A percentile compares a stretch with the other conserved stretches of the same genome.
These are phyloP conservation scores for Parastagonospora nodorum DNA, from an alignment of 2,329 filamentous ascomycete species.

Conservation along the genomic window DNA sequence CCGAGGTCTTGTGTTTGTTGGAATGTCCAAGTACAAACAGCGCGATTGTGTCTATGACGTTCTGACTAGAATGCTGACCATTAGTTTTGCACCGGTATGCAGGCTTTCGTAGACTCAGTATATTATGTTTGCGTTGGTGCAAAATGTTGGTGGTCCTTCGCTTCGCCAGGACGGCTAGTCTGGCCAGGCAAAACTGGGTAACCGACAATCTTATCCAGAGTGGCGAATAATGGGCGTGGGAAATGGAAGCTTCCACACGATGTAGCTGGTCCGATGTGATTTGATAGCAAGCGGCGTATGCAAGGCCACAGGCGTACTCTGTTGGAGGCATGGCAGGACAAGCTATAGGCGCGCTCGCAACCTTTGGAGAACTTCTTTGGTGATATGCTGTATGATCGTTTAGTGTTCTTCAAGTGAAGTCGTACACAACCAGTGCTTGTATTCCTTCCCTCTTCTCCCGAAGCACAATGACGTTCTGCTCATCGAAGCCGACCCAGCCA, in stretches of 20 bases:
- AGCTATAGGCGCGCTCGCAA: not conserved
- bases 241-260: not conserved
- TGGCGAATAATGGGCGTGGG: not conserved
- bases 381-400: not conserved
- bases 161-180: too few species aligned
- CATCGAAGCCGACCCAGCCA: conserved; percentile 84
- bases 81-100: not conserved
- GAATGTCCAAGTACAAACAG: not conserved
- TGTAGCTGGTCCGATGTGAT: too few species aligned
- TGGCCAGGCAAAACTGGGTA: too few species aligned
- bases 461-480: conserved; percentile 87
- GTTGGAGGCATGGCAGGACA: too few species aligned
- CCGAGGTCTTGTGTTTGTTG: not conserved
- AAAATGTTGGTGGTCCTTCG: too few species aligned
- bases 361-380: not conserved
- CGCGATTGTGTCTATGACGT: not conserved
- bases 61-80: not conserved
- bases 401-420: conserved; percentile 68
- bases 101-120: not conserved
- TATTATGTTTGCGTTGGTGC: too few species aligned
- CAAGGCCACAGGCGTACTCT: too few species aligned
- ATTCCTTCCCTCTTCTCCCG: conserved; percentile 70
- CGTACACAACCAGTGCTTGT: conserved; percentile 81
- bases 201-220: not conserved
- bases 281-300: too few species aligned